A percentile compares a stretch with the other conserved stretches of the same genome.
phyloP scores from a whole-genome alignment of 768 basidiomycete genomes.

The Lentinula edodes region DNA sequence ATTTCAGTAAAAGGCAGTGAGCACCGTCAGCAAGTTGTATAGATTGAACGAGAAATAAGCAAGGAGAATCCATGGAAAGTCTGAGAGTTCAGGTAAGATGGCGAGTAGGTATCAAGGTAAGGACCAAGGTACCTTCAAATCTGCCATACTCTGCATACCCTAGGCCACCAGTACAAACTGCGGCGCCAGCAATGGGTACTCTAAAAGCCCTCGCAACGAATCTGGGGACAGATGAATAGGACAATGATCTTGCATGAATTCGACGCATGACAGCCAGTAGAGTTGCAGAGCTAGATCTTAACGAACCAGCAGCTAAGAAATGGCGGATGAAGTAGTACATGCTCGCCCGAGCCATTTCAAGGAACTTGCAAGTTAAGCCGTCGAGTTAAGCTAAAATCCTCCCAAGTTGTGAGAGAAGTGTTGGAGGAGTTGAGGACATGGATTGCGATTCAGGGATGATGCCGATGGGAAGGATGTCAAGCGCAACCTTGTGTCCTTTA shows the following conservation, averaged over 20 bases:
- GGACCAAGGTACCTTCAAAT: slow-evolving; percentile 65
- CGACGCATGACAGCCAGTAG: slow-evolving; percentile 47
- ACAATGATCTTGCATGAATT: slow-evolving; percentile 69
- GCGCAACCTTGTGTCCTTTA: too few relatives aligned
- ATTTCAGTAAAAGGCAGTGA: too few relatives aligned
- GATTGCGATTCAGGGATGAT: too few relatives aligned
- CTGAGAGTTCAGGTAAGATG: slow-evolving; percentile 29
- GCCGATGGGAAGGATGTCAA: too few relatives aligned
- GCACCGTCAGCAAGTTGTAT: not conserved
- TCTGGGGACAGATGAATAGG: slow-evolving; percentile 85
- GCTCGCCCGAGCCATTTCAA: too few relatives aligned
- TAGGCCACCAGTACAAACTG: slow-evolving; percentile 84
- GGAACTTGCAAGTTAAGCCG: too few relatives aligned
- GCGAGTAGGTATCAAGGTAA: not conserved
- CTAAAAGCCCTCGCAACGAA: slow-evolving; percentile 85
- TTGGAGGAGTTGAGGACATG: too few relatives aligned
- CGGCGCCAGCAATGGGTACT: slow-evolving; percentile 83
- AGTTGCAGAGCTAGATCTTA: slow-evolving; percentile 43
- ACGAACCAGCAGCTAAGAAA: slow-evolving; percentile 46
- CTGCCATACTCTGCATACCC: slow-evolving; percentile 96
- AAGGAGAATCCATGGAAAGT: slow-evolving; percentile 49
- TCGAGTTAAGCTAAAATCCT: too few relatives aligned
- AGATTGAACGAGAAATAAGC: not conserved
- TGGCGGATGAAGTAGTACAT: too few relatives aligned
- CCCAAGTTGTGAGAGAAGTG: too few relatives aligned